A percentile compares a stretch with the other conserved stretches of the same genome.
Conservation (phyloP, 2,329 filamentous ascomycete genomes). For the Trichoderma koningiopsis region DNA sequence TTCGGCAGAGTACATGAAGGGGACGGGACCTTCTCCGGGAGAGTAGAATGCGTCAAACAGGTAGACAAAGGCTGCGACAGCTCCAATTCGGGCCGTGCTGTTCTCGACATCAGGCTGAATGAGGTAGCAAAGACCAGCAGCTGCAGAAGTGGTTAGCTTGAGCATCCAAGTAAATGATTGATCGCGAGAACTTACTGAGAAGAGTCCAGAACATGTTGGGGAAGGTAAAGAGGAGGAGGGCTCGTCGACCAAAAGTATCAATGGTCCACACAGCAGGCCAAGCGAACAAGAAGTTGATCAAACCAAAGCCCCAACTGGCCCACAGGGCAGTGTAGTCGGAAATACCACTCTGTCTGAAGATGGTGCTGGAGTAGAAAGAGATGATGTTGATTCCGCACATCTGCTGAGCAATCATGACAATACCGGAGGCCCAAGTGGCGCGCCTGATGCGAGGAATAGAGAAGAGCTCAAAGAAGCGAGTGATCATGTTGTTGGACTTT, state of each 20-base stretch:
- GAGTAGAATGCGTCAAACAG: constrained; percentile 66
- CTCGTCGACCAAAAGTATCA: constrained; percentile 63
- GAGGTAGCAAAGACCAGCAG: constrained; percentile 40
- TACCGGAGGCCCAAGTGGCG: constrained; percentile 66
- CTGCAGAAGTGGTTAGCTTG: constrained; percentile 27
- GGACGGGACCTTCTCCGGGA: constrained; percentile 64
- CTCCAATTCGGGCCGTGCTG: constrained; percentile 49
- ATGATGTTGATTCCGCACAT: constrained; percentile 61
- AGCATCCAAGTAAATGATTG: not conserved
- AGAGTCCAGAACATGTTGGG: constrained; percentile 65
- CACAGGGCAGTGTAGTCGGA: constrained; percentile 43
- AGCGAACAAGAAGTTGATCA: constrained; percentile 65
- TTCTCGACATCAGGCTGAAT: constrained; percentile 37
- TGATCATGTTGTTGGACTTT: constrained; percentile 48
- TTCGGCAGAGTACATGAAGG: constrained; percentile 66
- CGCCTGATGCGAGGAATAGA: constrained; percentile 59
- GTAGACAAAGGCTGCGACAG: constrained; percentile 63
- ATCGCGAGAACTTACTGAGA: constrained; percentile 36
- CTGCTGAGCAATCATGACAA: constrained; percentile 68
- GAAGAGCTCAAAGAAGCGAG: constrained; percentile 58
- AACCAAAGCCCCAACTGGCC: constrained; percentile 49
- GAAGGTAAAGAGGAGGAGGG: constrained; percentile 63
- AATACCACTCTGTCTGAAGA: constrained; percentile 49
- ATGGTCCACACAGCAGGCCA: constrained; percentile 66
- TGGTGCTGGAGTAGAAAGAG: constrained; percentile 51